Evolutionary conservation across 768 basidiomycete genomes (phyloP).

Genomic region (Trametes punicea): DNA sequence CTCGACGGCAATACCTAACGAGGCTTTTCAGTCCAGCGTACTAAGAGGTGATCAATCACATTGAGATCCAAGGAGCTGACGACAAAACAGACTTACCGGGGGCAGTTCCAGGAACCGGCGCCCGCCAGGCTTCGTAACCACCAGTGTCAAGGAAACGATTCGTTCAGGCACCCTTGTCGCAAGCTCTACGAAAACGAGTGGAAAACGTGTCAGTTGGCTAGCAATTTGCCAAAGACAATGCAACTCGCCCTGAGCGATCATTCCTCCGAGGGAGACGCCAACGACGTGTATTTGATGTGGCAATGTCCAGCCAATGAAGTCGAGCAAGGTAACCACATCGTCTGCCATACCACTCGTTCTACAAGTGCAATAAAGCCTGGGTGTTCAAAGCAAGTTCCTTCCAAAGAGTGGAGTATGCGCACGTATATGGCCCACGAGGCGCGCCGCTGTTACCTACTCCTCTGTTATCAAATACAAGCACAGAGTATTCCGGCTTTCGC

Average conservation of each 20-base stretch:
- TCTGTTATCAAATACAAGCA: slow-evolving; percentile 80
- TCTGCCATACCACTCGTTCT: slow-evolving; percentile 79
- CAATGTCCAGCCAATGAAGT: slow-evolving; percentile 69
- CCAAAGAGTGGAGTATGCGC: slow-evolving; percentile 25
- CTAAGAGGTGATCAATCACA: not conserved
- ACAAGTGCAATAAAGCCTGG: not conserved
- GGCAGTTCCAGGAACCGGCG: slow-evolving; percentile 55
- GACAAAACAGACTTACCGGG: slow-evolving; percentile 46
- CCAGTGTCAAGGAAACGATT: slow-evolving; percentile 61
- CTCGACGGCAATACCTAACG: not conserved
- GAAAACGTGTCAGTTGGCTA: too few species aligned
- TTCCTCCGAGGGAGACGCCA: slow-evolving; percentile 76
- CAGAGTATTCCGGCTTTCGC: slow-evolving; percentile 48
- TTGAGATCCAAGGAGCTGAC: too few species aligned
- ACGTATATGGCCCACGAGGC: slow-evolving; percentile 79
- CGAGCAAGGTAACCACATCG: slow-evolving; percentile 62
- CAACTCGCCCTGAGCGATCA: slow-evolving; percentile 75
- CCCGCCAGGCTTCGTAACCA: slow-evolving; percentile 70
- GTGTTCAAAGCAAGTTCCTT: not conserved
- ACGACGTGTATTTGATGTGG: slow-evolving; percentile 64
- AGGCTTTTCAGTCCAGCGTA: not conserved
- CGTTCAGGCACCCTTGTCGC: slow-evolving; percentile 62
- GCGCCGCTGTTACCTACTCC: slow-evolving; percentile 75
- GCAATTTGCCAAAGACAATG: too few species aligned
- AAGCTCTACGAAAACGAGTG: slow-evolving; percentile 48